phyloP scores from a whole-genome alignment of 345 rosid genomes.

The Pseudoturritis turrita region DNA sequence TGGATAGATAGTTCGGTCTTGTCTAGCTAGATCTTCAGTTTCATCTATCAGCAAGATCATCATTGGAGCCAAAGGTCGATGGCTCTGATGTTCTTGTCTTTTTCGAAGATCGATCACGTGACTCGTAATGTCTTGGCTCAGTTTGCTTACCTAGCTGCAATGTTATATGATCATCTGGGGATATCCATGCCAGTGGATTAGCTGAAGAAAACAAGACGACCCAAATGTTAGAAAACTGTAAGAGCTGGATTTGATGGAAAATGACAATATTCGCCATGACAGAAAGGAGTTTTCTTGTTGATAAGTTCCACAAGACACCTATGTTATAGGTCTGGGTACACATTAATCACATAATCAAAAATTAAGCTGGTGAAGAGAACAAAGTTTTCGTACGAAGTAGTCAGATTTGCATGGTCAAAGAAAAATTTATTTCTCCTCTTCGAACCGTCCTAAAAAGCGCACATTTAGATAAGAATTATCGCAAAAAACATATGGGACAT shows the following conservation, averaged over 20 bases:
- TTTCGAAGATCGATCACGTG: slow-evolving; percentile 2
- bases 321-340: neutral
- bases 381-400: neutral
- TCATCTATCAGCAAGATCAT: neutral
- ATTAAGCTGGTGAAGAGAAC: neutral
- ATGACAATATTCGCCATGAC: neutral
- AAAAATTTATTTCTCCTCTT: no score
- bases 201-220: slow-evolving; percentile 32
- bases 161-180: slow-evolving; percentile 33
- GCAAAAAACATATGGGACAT: no score
- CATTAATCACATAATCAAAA: neutral
- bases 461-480: no score
- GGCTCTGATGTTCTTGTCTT: neutral
- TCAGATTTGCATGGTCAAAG: neutral
- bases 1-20: slow-evolving; percentile 9
- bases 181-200: slow-evolving; percentile 42
- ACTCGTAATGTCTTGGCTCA: neutral
- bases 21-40: neutral
- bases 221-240: neutral
- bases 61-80: neutral
- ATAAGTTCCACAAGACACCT: neutral
- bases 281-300: neutral
- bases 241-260: neutral
- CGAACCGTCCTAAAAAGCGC: no score
- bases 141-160: slow-evolving; percentile 35